These are phyloP conservation scores for Cutaneotrichosporon sp. DNA, from an alignment of 1,284 basidiomycete species.

Conservation along the genomic window DNA sequence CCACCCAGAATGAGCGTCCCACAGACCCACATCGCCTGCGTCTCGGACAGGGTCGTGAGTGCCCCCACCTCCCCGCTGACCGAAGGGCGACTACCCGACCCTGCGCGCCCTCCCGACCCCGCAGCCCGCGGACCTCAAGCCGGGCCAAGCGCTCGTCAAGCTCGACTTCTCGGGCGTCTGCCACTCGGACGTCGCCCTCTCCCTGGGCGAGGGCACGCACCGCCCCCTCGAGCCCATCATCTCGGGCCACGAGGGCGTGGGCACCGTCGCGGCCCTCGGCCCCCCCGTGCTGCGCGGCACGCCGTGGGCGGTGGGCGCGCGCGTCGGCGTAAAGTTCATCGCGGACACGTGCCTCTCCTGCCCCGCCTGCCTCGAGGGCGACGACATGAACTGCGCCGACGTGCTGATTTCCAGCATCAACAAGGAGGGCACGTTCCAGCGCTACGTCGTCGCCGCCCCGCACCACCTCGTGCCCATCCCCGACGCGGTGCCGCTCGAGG, in stretches of 20 bases:
- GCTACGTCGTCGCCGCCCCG: slow-evolving; percentile 56
- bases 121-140: not conserved
- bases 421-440: slow-evolving; percentile 50
- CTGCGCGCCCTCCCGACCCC: not conserved
- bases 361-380: slow-evolving; percentile 68
- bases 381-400: slow-evolving; percentile 62
- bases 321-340: slow-evolving; percentile 73
- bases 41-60: not conserved
- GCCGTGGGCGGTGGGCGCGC: slow-evolving; percentile 15
- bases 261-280: slow-evolving; percentile 71
- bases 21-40: not conserved
- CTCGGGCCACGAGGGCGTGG: slow-evolving; percentile 61
- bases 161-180: slow-evolving; percentile 60
- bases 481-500: slow-evolving; percentile 62
- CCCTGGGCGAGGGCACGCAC: slow-evolving; percentile 58
- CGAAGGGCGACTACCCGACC: slow-evolving; percentile 5
- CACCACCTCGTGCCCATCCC: slow-evolving; percentile 75
- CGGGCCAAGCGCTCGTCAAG: slow-evolving; percentile 15
- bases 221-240: slow-evolving; percentile 63
- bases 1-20: not conserved
- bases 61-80: not conserved
- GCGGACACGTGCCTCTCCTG: slow-evolving; percentile 70
- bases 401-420: slow-evolving; percentile 70
- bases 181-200: slow-evolving; percentile 64
- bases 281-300: slow-evolving; percentile 56